Conservation (phyloP, 768 basidiomycete genomes). For the Trametes elegans region DNA sequence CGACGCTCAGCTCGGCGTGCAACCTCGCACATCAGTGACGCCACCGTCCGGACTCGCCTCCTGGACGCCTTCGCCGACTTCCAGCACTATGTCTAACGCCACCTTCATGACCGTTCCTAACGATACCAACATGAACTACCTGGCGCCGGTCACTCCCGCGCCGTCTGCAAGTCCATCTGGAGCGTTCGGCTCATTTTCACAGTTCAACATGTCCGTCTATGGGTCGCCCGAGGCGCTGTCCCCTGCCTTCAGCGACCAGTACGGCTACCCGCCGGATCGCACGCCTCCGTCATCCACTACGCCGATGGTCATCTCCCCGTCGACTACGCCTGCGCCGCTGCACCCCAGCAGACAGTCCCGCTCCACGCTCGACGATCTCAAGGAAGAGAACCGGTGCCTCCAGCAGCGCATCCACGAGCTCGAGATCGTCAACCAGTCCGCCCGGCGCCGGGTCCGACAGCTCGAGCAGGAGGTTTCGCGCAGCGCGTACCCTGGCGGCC, state of each 20-base stretch:
- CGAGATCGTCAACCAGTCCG: constrained; percentile 56
- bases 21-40: constrained; percentile 24
- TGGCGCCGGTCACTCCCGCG: constrained; percentile 14
- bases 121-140: constrained; percentile 18
- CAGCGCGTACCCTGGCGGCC: constrained; percentile 23
- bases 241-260: constrained; percentile 21
- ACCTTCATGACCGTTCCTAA: constrained; percentile 10
- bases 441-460: constrained; percentile 44
- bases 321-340: constrained; percentile 21
- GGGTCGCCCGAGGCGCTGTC: constrained; percentile 15
- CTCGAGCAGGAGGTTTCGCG: constrained; percentile 46
- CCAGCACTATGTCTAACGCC: constrained; percentile 4
- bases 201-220: constrained; percentile 13
- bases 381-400: constrained; percentile 55
- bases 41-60: constrained; percentile 28
- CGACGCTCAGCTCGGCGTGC: constrained; percentile 39
- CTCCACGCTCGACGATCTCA: constrained; percentile 29
- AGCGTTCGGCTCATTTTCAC: constrained; percentile 7
- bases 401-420: constrained; percentile 60
- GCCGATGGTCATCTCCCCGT: constrained; percentile 27
- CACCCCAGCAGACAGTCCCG: constrained; percentile 24
- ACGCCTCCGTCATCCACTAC: constrained; percentile 23
- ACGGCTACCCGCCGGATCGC: constrained; percentile 17
- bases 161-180: constrained; percentile 17
- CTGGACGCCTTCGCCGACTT: constrained; percentile 25